Evolutionary conservation across 805 yeast genomes (phyloP).

Genomic region (Wickerhamiella galacta): DNA sequence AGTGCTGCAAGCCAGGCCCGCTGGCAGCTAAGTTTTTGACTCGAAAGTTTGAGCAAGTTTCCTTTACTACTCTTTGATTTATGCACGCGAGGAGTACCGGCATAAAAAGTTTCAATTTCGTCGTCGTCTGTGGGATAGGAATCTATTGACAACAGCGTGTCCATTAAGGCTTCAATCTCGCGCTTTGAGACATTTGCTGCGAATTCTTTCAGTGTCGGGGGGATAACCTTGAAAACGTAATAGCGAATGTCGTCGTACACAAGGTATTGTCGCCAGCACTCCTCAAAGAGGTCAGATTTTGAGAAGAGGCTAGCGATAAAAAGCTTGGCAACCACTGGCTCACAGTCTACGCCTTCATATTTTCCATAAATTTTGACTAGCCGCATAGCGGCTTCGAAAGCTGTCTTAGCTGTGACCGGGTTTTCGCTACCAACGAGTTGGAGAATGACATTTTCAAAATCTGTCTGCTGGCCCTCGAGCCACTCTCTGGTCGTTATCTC

Average conservation of each 20-base stretch:
- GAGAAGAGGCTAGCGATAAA: slow-evolving; percentile 24
- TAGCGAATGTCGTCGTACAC: slow-evolving; percentile 64
- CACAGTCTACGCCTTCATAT: slow-evolving; percentile 36
- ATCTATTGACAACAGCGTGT: slow-evolving; percentile 10
- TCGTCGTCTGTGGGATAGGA: slow-evolving; percentile 14
- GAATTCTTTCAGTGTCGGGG: slow-evolving; percentile 24
- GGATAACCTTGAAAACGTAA: slow-evolving; percentile 44
- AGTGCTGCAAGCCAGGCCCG: slow-evolving; percentile 42
- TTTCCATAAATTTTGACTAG: slow-evolving; percentile 35
- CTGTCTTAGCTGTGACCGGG: slow-evolving; percentile 16
- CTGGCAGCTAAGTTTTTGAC: slow-evolving; percentile 30
- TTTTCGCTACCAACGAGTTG: background rate
- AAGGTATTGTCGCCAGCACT: slow-evolving; percentile 11
- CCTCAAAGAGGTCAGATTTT: slow-evolving; percentile 19
- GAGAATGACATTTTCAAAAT: slow-evolving; percentile 3
- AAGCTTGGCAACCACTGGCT: slow-evolving; percentile 35
- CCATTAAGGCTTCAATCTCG: slow-evolving; percentile 10
- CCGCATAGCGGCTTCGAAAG: slow-evolving; percentile 33
- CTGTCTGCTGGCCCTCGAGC: slow-evolving; percentile 11
- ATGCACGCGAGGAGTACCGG: slow-evolving; percentile 11
- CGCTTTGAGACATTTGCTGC: too few relatives aligned
- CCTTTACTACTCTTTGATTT: slow-evolving; percentile 15
- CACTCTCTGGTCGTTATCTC: slow-evolving; percentile 37
- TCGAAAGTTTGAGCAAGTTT: slow-evolving; percentile 23
- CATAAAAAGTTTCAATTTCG: slow-evolving; percentile 10